Evolutionary conservation across 306 rosid species (phyloP).

Genomic region (Castanea mollissima): DNA sequence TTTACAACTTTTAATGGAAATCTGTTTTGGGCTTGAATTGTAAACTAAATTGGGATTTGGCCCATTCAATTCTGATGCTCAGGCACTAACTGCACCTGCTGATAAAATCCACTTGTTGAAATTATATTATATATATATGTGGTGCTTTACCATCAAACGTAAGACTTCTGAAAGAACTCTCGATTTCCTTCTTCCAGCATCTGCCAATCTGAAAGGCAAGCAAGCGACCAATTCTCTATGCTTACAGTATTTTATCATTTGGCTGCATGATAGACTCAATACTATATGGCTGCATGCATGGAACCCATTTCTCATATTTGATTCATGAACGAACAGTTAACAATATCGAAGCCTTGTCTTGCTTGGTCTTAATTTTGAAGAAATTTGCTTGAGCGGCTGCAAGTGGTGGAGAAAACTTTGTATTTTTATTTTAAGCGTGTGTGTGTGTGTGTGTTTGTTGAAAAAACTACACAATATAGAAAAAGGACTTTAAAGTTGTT

Average conservation of each 20-base stretch:
- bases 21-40: too few species aligned
- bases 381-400: too few species aligned
- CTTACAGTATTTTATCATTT: neutral
- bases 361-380: too few species aligned
- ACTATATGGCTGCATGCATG: neutral
- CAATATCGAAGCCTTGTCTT: neutral
- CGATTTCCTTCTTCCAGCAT: conserved; percentile 89
- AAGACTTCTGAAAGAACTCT: conserved; percentile 68
- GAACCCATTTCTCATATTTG: neutral
- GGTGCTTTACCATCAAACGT: conserved; percentile 76
- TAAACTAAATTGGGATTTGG: too few species aligned
- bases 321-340: neutral
- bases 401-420: too few species aligned
- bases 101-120: conserved; percentile 76
- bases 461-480: too few species aligned
- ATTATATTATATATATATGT: conserved; percentile 41
- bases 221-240: neutral
- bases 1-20: too few species aligned
- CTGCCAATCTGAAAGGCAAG: conserved; percentile 77
- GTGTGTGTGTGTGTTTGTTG: too few species aligned
- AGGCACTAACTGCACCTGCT: conserved; percentile 63
- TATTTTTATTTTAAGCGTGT: too few species aligned
- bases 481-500: too few species aligned
- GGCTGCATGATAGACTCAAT: neutral
- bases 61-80: neutral